Evolutionary conservation across 352 stramenopile species (phyloP).

Genomic region (Phytophthora palmivora): DNA sequence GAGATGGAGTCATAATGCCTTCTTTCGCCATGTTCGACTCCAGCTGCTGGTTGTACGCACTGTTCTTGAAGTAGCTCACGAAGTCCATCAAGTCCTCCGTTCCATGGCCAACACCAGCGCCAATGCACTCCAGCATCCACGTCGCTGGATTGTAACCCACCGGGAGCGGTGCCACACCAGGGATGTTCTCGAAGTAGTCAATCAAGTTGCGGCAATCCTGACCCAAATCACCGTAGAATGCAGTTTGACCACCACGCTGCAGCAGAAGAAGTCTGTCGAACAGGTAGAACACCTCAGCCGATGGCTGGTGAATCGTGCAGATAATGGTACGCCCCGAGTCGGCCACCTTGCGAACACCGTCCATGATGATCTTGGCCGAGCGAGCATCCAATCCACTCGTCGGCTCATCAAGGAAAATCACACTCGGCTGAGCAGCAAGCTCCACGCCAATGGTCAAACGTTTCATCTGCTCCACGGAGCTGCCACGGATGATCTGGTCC

Average conservation of each 20-base stretch:
- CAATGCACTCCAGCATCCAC: constrained; percentile 17
- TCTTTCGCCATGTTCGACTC: constrained; percentile 3
- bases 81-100: constrained; percentile 8
- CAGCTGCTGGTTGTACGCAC: background rate
- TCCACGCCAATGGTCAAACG: constrained; percentile 12
- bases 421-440: constrained; percentile 10
- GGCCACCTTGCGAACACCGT: constrained; percentile 10
- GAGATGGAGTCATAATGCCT: constrained; percentile 13
- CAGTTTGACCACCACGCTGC: constrained; percentile 38
- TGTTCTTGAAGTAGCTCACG: constrained; percentile 2
- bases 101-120: constrained; percentile 4
- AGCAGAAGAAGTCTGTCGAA: constrained; percentile 83
- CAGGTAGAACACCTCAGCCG: constrained; percentile 20
- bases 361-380: constrained; percentile 10
- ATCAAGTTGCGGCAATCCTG: constrained; percentile 29
- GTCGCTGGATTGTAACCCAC: constrained; percentile 10
- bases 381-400: constrained; percentile 7
- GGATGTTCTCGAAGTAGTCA: constrained; percentile 19
- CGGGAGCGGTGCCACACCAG: constrained; percentile 1
- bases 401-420: constrained; percentile 12
- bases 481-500: constrained; percentile 13
- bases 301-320: constrained; percentile 9
- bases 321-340: constrained; percentile 13
- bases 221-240: constrained; percentile 49
- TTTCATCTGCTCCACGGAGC: constrained; percentile 18